Evolutionary conservation across 192 early-diverging fungal species (phyloP).

Genomic region (Entophlyctis helioformis): DNA sequence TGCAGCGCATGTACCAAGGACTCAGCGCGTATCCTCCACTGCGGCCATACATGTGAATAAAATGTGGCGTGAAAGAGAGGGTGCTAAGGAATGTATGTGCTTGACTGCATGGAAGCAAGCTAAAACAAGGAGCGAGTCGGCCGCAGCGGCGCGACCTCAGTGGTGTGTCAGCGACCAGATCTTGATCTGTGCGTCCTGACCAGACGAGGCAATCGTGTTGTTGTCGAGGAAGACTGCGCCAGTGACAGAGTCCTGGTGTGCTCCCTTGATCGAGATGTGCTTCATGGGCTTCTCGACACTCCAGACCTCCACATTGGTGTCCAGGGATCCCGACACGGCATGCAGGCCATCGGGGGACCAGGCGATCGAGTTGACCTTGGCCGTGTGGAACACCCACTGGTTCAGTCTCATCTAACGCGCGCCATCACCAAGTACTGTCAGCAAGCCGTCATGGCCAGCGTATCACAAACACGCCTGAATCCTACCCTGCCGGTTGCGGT

Average conservation of each 20-base stretch:
- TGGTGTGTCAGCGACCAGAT: too few relatives aligned
- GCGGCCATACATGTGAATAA: too few relatives aligned
- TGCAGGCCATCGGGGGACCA: slow-evolving; percentile 70
- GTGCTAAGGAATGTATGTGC: too few relatives aligned
- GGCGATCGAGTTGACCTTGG: slow-evolving; percentile 64
- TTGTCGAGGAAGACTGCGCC: slow-evolving; percentile 59
- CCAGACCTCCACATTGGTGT: slow-evolving; percentile 90
- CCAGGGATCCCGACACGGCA: slow-evolving; percentile 70
- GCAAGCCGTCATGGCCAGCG: slow-evolving; percentile 10
- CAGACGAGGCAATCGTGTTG: slow-evolving; percentile 56
- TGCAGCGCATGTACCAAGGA: too few relatives aligned
- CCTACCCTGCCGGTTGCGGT: slow-evolving; percentile 30
- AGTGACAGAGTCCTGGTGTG: slow-evolving; percentile 72
- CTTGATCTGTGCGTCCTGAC: slow-evolving; percentile 75
- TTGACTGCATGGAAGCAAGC: too few relatives aligned
- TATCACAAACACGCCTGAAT: too few relatives aligned
- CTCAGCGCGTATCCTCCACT: too few relatives aligned
- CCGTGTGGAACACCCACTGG: slow-evolving; percentile 84
- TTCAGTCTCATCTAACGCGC: slow-evolving; percentile 40
- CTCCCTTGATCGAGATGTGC: slow-evolving; percentile 58
- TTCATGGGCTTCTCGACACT: slow-evolving; percentile 66
- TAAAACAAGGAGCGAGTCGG: too few relatives aligned
- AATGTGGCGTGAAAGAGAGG: too few relatives aligned
- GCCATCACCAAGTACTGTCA: neutral
- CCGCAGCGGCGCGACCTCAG: too few relatives aligned